Conservation (phyloP, 1,284 basidiomycete species). For the Tilletia indica region DNA sequence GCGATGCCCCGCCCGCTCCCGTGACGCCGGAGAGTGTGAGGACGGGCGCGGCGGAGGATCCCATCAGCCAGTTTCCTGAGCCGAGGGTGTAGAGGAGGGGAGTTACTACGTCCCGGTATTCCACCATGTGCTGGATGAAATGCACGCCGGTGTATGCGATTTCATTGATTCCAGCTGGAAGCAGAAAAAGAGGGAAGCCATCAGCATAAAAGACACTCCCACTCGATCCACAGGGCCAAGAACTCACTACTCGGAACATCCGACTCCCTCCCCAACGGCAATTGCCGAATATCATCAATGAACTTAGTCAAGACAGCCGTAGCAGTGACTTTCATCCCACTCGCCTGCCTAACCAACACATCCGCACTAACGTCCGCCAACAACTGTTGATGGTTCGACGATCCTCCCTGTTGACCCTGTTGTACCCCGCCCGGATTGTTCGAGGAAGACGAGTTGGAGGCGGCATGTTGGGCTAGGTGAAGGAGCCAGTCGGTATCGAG, state of each 20-base stretch:
- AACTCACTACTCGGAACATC: conserved; percentile 42
- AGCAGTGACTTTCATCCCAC: conserved; percentile 38
- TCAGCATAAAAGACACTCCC: neutral
- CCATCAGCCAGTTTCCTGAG: conserved; percentile 50
- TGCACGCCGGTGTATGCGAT: conserved; percentile 46
- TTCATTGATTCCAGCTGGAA: conserved; percentile 43
- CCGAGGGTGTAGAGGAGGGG: conserved; percentile 43
- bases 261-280: conserved; percentile 41
- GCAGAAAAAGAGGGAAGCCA: neutral
- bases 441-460: conserved; percentile 25
- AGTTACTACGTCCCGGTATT: conserved; percentile 46
- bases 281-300: conserved; percentile 50
- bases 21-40: conserved; percentile 28
- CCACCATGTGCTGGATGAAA: conserved; percentile 39
- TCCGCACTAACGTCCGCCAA: neutral
- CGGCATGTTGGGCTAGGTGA: conserved; percentile 27
- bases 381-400: conserved; percentile 22
- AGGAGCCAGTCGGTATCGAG: conserved; percentile 34
- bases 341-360: conserved; percentile 2
- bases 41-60: conserved; percentile 37
- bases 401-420: conserved; percentile 29
- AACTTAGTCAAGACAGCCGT: conserved; percentile 49
- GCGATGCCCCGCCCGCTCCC: neutral
- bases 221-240: neutral
- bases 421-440: conserved; percentile 20